Evolutionary conservation across 352 stramenopile species (phyloP).

Genomic region (Phytopythium aichiense): DNA sequence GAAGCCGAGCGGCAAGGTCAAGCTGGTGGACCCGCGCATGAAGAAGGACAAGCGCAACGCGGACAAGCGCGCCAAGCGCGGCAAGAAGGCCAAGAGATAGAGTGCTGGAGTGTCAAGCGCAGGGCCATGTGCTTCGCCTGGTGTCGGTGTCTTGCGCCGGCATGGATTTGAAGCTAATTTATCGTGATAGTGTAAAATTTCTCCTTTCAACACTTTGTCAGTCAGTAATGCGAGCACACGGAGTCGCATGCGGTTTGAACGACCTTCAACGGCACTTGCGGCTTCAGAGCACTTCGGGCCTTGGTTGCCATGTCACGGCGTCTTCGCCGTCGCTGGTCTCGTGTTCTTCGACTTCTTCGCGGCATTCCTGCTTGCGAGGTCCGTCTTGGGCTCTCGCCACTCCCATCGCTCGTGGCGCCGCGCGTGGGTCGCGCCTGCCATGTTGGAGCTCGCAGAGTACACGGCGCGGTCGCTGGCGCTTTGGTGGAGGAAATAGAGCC

Average conservation of each 20-base stretch:
- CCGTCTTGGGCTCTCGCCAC: slow-evolving; percentile 22
- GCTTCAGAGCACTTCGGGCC: neutral
- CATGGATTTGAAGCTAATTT: slow-evolving; percentile 1
- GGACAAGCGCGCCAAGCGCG: slow-evolving; percentile 77
- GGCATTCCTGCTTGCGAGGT: neutral
- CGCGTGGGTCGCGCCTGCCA: slow-evolving; percentile 3
- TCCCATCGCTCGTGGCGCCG: slow-evolving; percentile 45
- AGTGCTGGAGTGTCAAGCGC: neutral
- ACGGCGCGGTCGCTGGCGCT: slow-evolving; percentile 23
- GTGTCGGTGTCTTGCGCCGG: neutral
- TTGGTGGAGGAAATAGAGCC: slow-evolving; percentile 61
- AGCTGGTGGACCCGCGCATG: slow-evolving; percentile 98
- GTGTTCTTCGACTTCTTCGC: neutral
- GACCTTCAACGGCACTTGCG: no score
- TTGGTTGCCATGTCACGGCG: neutral
- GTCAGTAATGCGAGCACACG: neutral
- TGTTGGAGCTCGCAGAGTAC: slow-evolving; percentile 11
- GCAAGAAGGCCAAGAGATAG: slow-evolving; percentile 87
- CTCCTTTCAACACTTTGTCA: neutral
- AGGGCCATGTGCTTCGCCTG: neutral
- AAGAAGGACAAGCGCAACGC: slow-evolving; percentile 95
- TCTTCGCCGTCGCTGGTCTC: neutral
- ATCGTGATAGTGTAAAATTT: neutral
- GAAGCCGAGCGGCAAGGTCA: slow-evolving; percentile 89
- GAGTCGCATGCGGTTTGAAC: no score